Evolutionary conservation across 495 filamentous ascomycete genomes (phyloP), one percentile per base, ranked within the genome.

Genomic region (Geoglossum glabrum): DNA sequence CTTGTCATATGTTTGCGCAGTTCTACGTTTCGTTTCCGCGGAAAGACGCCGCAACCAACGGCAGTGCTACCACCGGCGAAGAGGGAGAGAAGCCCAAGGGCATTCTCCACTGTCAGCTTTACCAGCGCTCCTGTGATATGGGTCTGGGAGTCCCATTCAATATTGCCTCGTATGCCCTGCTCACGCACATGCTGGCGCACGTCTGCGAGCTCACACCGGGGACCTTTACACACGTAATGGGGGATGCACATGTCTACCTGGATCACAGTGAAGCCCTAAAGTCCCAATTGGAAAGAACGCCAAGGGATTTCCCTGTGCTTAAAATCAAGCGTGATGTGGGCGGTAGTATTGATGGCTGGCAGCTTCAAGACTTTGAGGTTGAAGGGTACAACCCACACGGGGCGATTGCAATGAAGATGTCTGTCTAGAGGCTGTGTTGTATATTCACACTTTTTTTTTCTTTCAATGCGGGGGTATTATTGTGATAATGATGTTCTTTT

Each of bases 1-100:
- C 93, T 3, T 98, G 92, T 66, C 92, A 97, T 68, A 95, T 98
- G 92, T 95, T 98, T 71, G 90, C 90, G 15, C 93, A 97, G 70
- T 97, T 97, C 65, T 96, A 96, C 64, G 90, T 98, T 38, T 86
- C 83, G 0, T 96, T 79, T 68, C 85, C 85, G 8, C 57, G 72
- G 65, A 34, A n/a, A 40, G 13, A 34, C 34, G 19, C 11, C 57
- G 46, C 25, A 56, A 10, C 30, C n/a, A 66, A 64, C 49, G 63
- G 65, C n/a, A 65, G 65, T 52, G 65, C 68, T 27, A 23, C 11
- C 5, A 36, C 30, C 17, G 28, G 28, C 17, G 65, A 61, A 43
- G 65, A 67, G 36, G 68, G 65, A 47, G 64, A 66, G 8, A 76
- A 74, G 54, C 64, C 68, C 13, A 76, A 74, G 60, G 88, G 89